Evolutionary conservation across 495 filamentous ascomycete species (phyloP).

Genomic region (Penicillium simplicissimum): DNA sequence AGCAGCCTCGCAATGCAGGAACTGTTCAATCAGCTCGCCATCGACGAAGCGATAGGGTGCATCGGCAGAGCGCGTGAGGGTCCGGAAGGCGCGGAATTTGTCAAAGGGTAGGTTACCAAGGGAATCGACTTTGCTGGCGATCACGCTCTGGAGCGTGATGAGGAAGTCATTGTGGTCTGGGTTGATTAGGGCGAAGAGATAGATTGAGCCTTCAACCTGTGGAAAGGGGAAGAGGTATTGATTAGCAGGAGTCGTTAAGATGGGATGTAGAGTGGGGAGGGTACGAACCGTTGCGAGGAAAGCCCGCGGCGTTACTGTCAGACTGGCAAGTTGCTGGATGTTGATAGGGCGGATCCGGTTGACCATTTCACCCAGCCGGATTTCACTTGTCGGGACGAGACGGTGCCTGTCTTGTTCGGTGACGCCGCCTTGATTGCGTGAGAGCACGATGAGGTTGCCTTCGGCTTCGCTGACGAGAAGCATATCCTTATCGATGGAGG

Average conservation of each 20-base stretch:
- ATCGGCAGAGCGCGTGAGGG: slow-evolving; percentile 63
- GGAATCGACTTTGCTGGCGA: slow-evolving; percentile 64
- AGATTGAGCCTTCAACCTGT: slow-evolving; percentile 87
- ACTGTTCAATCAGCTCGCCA: slow-evolving; percentile 85
- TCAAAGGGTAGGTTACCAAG: slow-evolving; percentile 73
- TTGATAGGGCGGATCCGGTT: slow-evolving; percentile 72
- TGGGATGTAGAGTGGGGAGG: background rate
- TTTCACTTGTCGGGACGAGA: slow-evolving; percentile 75
- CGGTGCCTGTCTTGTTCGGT: slow-evolving; percentile 69
- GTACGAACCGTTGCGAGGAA: slow-evolving; percentile 83
- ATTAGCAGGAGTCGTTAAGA: background rate
- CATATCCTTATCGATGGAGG: slow-evolving; percentile 65
- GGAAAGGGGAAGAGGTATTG: background rate
- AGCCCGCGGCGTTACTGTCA: slow-evolving; percentile 74
- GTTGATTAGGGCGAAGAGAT: slow-evolving; percentile 79
- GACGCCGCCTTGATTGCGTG: slow-evolving; percentile 68
- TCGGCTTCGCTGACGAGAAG: slow-evolving; percentile 82
- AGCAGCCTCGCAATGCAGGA: slow-evolving; percentile 65
- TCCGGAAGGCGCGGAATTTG: slow-evolving; percentile 76
- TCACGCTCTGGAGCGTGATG: slow-evolving; percentile 73
- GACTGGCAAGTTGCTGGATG: slow-evolving; percentile 58
- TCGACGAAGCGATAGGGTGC: slow-evolving; percentile 89
- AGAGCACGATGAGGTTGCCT: slow-evolving; percentile 81
- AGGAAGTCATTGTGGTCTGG: slow-evolving; percentile 72
- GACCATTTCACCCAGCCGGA: slow-evolving; percentile 87